These are phyloP conservation scores for Zhuliangozyma blackwelliae DNA, from an alignment of 1,139 yeast species.

Conservation along the genomic window DNA sequence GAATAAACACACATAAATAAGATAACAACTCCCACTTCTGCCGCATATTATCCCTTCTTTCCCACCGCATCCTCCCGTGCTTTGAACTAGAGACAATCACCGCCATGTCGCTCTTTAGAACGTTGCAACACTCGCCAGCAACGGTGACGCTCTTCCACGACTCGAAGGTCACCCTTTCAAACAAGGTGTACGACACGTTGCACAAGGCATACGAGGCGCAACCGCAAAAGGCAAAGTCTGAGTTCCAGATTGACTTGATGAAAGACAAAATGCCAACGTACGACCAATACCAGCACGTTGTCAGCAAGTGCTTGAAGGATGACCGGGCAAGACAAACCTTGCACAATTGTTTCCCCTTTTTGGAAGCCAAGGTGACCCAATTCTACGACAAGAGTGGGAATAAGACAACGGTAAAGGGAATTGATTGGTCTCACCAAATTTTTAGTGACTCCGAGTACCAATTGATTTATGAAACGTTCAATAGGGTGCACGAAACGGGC, in stretches of 20 bases:
- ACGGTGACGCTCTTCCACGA: conserved; percentile 43
- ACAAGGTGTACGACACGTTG: conserved; percentile 28
- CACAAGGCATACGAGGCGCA: conserved; percentile 28
- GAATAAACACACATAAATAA: no score
- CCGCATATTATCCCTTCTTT: no score
- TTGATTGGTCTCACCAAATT: conserved; percentile 26
- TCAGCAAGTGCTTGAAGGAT: conserved; percentile 25
- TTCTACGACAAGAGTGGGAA: conserved; percentile 9
- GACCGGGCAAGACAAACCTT: conserved; percentile 23
- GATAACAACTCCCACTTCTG: no score
- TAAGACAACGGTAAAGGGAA: conserved; percentile 23
- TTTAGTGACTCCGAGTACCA: conserved; percentile 39
- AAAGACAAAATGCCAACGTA: conserved; percentile 42
- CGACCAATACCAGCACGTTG: conserved; percentile 35
- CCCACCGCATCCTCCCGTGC: no score
- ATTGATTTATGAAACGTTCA: conserved; percentile 38
- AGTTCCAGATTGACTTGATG: conserved; percentile 37
- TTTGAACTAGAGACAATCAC: no score
- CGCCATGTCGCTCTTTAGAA: conserved; percentile 27
- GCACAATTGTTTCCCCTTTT: conserved; percentile 36
- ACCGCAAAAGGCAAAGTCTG: conserved; percentile 10
- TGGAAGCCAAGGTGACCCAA: conserved; percentile 21
- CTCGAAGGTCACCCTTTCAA: conserved; percentile 30
- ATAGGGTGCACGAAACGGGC: conserved; percentile 19
- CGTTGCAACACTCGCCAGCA: conserved; percentile 43